Evolutionary conservation across 1,284 basidiomycete species (phyloP).

Genomic region (Athelia psychrophila): DNA sequence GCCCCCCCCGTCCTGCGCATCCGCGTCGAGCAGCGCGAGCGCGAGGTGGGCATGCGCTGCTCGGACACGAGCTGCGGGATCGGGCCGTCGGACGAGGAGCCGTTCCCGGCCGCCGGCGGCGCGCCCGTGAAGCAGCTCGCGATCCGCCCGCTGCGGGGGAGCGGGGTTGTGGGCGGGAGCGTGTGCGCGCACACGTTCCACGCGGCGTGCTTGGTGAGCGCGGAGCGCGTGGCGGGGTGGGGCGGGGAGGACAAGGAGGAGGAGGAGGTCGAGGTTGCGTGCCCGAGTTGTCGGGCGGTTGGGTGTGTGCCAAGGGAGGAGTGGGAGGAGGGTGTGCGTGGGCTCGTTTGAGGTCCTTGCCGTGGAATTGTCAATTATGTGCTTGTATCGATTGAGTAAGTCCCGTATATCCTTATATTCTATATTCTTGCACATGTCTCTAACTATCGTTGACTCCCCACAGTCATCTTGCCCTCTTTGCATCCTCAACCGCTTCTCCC

Average conservation of each 20-base stretch:
- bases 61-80: slow-evolving; percentile 67
- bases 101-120: slow-evolving; percentile 34
- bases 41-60: slow-evolving; percentile 67
- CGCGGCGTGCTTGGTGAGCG: slow-evolving; percentile 67
- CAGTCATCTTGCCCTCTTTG: no score
- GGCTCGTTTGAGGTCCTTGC: slow-evolving; percentile 12
- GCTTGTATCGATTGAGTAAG: no score
- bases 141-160: slow-evolving; percentile 29
- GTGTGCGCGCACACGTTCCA: slow-evolving; percentile 69
- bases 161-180: slow-evolving; percentile 12
- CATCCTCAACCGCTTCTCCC: no score
- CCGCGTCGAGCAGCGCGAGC: slow-evolving; percentile 64
- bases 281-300: slow-evolving; percentile 61
- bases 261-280: slow-evolving; percentile 54
- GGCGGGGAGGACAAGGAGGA: slow-evolving; percentile 43
- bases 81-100: slow-evolving; percentile 75
- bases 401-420: no score
- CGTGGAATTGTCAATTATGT: no score
- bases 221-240: slow-evolving; percentile 63
- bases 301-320: slow-evolving; percentile 55
- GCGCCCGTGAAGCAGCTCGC: slow-evolving; percentile 39
- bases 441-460: no score
- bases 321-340: slow-evolving; percentile 52
- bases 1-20: slow-evolving; percentile 65
- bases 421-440: no score